Evolutionary conservation across 495 filamentous ascomycete genomes (phyloP).

Genomic region (Aspergillus sclerotioniger): DNA sequence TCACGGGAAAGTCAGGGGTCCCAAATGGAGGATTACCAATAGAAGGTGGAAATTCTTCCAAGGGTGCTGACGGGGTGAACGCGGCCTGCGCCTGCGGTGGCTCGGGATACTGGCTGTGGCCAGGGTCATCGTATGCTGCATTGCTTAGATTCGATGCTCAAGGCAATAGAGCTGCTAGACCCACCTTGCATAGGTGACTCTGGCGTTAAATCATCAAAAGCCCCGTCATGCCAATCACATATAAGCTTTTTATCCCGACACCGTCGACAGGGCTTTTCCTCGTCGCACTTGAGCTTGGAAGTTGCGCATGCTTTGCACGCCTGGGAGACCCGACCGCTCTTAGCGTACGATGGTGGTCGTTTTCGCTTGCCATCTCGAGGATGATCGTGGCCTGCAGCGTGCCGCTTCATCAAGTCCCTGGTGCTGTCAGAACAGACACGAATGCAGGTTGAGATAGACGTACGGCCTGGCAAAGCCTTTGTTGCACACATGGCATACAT

Average conservation of each 20-base stretch:
- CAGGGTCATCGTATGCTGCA: slow-evolving; percentile 1
- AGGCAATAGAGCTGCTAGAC: too few species aligned
- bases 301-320: slow-evolving; percentile 53
- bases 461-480: slow-evolving; percentile 54
- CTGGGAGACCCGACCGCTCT: slow-evolving; percentile 52
- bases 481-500: slow-evolving; percentile 45
- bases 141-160: too few species aligned
- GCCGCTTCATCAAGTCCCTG: slow-evolving; percentile 53
- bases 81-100: not conserved
- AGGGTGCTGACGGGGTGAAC: not conserved
- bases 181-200: slow-evolving; percentile 24
- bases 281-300: slow-evolving; percentile 55
- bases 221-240: slow-evolving; percentile 45
- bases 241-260: slow-evolving; percentile 44
- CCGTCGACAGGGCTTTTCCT: slow-evolving; percentile 46
- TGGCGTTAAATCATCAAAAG: slow-evolving; percentile 20
- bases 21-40: slow-evolving; percentile 14
- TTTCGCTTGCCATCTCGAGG: slow-evolving; percentile 42
- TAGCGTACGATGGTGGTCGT: slow-evolving; percentile 41
- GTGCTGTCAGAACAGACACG: not conserved
- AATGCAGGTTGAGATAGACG: slow-evolving; percentile 6
- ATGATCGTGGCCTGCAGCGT: slow-evolving; percentile 51
- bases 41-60: slow-evolving; percentile 23
- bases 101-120: not conserved
- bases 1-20: slow-evolving; percentile 31